Conservation (phyloP, 2,329 filamentous ascomycete genomes). For the Pyrenochaeta sp. region DNA sequence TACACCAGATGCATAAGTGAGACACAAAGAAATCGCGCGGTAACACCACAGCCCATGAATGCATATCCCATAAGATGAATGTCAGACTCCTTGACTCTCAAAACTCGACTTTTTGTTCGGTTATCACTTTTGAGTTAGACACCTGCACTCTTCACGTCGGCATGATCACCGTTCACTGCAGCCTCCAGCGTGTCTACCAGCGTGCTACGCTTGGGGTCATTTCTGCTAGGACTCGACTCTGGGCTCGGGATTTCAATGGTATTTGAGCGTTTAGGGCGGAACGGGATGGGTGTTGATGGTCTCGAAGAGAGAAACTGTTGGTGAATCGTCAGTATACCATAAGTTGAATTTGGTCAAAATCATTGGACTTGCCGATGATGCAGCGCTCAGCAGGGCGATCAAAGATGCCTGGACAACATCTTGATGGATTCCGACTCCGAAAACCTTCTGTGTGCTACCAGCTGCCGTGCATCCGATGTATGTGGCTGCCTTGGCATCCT, state of each 20-base stretch:
- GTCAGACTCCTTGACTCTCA: no score
- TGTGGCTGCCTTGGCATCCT: conserved; percentile 88
- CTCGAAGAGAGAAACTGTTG: conserved; percentile 78
- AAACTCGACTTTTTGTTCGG: no score
- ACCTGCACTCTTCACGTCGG: conserved; percentile 26
- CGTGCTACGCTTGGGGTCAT: conserved; percentile 17
- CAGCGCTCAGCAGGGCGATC: conserved; percentile 83
- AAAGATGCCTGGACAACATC: conserved; percentile 91
- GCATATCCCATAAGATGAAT: no score
- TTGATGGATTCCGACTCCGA: conserved; percentile 91
- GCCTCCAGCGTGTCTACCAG: conserved; percentile 40
- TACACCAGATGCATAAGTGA: no score
- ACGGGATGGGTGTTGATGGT: conserved; percentile 71
- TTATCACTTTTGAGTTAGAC: no score
- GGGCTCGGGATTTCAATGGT: conserved; percentile 47
- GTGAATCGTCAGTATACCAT: no score
- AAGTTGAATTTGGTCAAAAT: no score
- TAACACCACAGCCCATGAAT: no score
- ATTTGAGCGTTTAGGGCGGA: conserved; percentile 65
- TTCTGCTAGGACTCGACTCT: conserved; percentile 28
- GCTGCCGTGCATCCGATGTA: conserved; percentile 87
- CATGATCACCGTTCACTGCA: conserved; percentile 34
- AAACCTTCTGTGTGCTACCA: conserved; percentile 74
- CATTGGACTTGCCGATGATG: conserved; percentile 74
- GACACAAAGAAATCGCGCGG: no score